Percentiles rank a stretch among this genome's conserved stretches.
Conservation (phyloP, 2,329 filamentous ascomycete genomes). For the Cercospora sp. region DNA sequence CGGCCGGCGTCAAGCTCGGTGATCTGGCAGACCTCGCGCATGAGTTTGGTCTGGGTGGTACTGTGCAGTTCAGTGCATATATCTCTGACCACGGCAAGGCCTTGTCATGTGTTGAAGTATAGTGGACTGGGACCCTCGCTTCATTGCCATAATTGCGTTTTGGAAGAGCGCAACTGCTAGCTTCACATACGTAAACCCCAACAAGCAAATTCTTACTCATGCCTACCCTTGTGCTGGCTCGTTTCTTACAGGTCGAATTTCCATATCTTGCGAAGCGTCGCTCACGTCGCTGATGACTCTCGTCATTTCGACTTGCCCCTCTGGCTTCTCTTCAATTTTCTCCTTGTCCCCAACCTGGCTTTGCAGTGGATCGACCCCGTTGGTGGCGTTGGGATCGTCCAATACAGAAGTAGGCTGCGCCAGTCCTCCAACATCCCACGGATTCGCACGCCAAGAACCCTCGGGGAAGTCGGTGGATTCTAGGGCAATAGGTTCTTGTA, state of each 20-base stretch:
- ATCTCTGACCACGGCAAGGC: neutral
- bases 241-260: neutral
- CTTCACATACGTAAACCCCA: neutral
- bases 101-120: neutral
- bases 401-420: neutral
- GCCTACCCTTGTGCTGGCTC: neutral
- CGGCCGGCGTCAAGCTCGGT: neutral
- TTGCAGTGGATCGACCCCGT: neutral
- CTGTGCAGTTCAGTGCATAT: neutral
- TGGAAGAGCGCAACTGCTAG: neutral
- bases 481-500: neutral
- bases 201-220: neutral
- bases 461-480: conserved; percentile 12
- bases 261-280: conserved; percentile 1
- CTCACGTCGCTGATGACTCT: conserved; percentile 3
- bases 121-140: neutral
- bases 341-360: neutral
- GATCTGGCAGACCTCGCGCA: neutral
- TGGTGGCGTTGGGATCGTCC: neutral
- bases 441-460: conserved; percentile 18
- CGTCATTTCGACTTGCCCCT: neutral
- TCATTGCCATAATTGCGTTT: neutral
- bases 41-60: neutral
- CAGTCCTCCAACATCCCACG: conserved; percentile 16
- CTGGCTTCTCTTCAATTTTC: neutral